Percentiles rank a stretch among this genome's conserved stretches.
phyloP scores from a whole-genome alignment of 805 yeast genomes.

The Wickerhamiella azymoides region DNA sequence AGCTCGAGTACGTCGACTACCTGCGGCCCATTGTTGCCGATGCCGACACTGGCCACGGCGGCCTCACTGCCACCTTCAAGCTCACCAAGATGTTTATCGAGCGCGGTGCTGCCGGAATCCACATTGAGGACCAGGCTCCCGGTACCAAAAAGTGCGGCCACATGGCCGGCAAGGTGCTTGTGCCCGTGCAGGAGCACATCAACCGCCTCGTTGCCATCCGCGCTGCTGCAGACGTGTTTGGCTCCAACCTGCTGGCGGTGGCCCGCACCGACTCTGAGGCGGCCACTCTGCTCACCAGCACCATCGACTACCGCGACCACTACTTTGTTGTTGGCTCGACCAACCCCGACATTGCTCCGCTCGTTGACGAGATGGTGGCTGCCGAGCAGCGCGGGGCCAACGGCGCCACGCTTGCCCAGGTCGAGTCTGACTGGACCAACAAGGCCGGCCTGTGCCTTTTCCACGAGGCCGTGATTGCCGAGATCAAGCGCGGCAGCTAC shows the following conservation, averaged over 20 bases:
- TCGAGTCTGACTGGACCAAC: constrained; percentile 72
- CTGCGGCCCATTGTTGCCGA: constrained; percentile 92
- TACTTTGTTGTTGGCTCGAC: constrained; percentile 84
- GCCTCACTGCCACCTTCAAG: constrained; percentile 90
- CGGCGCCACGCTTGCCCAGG: constrained; percentile 53
- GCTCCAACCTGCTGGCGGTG: constrained; percentile 70
- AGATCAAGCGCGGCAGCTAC: constrained; percentile 45
- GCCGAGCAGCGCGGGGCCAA: constrained; percentile 66
- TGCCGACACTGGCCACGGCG: constrained; percentile 99
- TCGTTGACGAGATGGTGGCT: constrained; percentile 62
- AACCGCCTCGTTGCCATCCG: constrained; percentile 88
- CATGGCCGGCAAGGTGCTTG: constrained; percentile 97
- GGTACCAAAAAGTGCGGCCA: constrained; percentile 98
- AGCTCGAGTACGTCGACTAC: constrained; percentile 68
- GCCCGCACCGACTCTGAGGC: constrained; percentile 98
- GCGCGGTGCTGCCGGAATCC: constrained; percentile 98
- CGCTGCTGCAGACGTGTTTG: constrained; percentile 87
- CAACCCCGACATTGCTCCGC: constrained; percentile 62
- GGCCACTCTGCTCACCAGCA: constrained; percentile 84
- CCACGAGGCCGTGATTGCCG: constrained; percentile 84
- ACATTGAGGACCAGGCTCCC: constrained; percentile 97
- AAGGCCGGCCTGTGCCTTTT: constrained; percentile 76
- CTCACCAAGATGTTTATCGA: constrained; percentile 92
- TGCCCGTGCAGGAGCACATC: constrained; percentile 95
- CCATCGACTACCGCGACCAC: constrained; percentile 91